Base-by-base conservation (phyloP, 2,329 filamentous ascomycete species). In the Aureobasidium sp. region DNA sequence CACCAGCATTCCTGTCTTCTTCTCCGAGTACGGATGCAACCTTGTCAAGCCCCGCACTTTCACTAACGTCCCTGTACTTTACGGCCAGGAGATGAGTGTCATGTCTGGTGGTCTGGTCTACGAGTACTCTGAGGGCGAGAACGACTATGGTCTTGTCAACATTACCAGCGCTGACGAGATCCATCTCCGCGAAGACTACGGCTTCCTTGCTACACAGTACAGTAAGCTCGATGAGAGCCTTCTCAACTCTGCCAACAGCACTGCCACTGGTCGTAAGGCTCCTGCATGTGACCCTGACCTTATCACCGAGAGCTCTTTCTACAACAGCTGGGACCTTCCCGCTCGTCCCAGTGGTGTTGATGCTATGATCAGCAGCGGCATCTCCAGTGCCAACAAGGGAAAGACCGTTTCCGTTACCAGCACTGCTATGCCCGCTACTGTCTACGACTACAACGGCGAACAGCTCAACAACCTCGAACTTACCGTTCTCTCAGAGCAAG, bases 61-160 rank as follows among this genome's bases (percentile, higher is more conserved):
- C 42, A 47, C 49, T 34, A 88, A 91, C 74, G 85, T 89, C 13
- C 78, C 77, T 60, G 78, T 84, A 66, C 84, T 91, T 66, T 91
- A 91, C 73, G 80, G 86, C 62, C 66, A 78, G 41, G 66, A 89
- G 65, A 90, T 91, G 86, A 85, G 76, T n/a, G 77, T 84, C 62
- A 85, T 91, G 69, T 86, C 84, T 59, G 88, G 88, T 65, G 88
- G 87, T 66, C 79, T 91, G 48, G 87, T 91, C 49, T 91, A 91
- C 77, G 88, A 91, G 74, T 91, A 83, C 72, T 84, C 83, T 2
- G 80, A 90, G 74, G 88, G 90, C 72, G 74, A 75, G 47, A 87
- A 87, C 71, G 70, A 79, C 63, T 79, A 74, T 64, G 77, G 77
- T 48, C 69, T 79, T 10, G 77, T 78, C 15, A 63, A 68, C 34